A percentile compares a stretch with the other conserved stretches of the same genome.
Evolutionary conservation across 148 eudicot genomes (phyloP).

Genomic region (Rhododendron henanense): DNA sequence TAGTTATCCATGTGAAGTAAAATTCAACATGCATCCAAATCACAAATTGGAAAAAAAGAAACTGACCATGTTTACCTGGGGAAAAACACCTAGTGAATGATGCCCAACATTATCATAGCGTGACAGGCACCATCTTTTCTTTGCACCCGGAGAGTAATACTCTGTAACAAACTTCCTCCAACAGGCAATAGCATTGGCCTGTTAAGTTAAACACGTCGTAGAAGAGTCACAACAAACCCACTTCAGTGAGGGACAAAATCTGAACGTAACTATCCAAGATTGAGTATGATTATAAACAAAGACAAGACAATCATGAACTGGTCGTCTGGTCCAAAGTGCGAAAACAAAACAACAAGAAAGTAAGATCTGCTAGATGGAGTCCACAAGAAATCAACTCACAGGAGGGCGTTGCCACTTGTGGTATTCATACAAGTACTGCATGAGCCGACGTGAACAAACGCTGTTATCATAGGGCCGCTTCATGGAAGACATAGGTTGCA

Average conservation of each 20-base stretch:
- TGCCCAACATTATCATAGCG: slow-evolving; percentile 81
- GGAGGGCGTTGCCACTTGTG: slow-evolving; percentile 79
- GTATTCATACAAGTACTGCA: slow-evolving; percentile 67
- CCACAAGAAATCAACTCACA: slow-evolving; percentile 42
- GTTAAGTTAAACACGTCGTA: slow-evolving; percentile 16
- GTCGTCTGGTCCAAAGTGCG: background rate
- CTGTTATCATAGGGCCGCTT: slow-evolving; percentile 76
- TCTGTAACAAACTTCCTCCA: slow-evolving; percentile 95
- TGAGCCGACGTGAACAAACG: slow-evolving; percentile 77
- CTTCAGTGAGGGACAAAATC: background rate
- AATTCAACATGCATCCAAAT: background rate
- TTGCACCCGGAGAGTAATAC: slow-evolving; percentile 85
- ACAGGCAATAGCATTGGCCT: slow-evolving; percentile 81
- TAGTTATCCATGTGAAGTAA: background rate
- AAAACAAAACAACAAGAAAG: background rate
- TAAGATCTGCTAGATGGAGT: background rate
- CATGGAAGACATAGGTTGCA: slow-evolving; percentile 56
- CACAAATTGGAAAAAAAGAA: background rate
- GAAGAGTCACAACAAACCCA: background rate
- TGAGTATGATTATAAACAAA: background rate
- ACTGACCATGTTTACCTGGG: slow-evolving; percentile 74
- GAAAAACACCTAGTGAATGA: slow-evolving; percentile 86
- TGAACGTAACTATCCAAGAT: background rate
- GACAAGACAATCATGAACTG: background rate
- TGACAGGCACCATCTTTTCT: slow-evolving; percentile 95